Evolutionary conservation across 2,329 filamentous ascomycete genomes (phyloP), one percentile per base, ranked within the genome.

Genomic region (Cladosporium austrohemisphaericum): DNA sequence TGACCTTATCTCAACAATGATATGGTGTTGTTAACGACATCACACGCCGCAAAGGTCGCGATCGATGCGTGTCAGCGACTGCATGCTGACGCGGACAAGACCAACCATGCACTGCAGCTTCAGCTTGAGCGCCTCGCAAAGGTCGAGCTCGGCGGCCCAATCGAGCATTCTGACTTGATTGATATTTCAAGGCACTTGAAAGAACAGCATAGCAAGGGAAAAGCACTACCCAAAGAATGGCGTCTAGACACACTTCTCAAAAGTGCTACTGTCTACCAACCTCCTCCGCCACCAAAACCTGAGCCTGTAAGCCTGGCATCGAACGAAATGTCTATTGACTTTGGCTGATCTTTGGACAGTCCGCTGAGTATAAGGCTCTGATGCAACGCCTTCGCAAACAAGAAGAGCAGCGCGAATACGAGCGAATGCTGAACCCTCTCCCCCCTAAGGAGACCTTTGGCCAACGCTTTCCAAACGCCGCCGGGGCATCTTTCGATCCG

Each of bases 311-410:
- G 80, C 72, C 19, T 20, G 19, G 26, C 29, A 19, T n/a, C 18
- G 26, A 11, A 11, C 7, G 16, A 4, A 23, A 33, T 19, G 5
- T 33, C 25, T 36, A 31, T 36, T 13, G 14, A 47, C 25, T 11
- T 20, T 41, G 48, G 28, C 53, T 61, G 32, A 60, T 37, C 31
- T 10, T 20, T 18, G 19, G 11, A 18, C 63, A 94, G 82, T 85
- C 85, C 1, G 73, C 83, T 6, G 86, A 95, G 70, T 97, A 92
- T 72, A 87, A 88, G 66, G 85, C 84, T 5, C 75, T 95, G 1
- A 97, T 97, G 89, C 83, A 83, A 19, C 83, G 85, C 13, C 81
- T 98, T 16, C 88, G 89, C 55, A 81, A 79, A 52, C 84, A 93
- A 61, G 86, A 92, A 71, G 91, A 97, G 73, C 79, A 83, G 57